These are phyloP conservation scores for Platismatia glauca DNA, from an alignment of 495 filamentous ascomycete species.

Conservation along the genomic window DNA sequence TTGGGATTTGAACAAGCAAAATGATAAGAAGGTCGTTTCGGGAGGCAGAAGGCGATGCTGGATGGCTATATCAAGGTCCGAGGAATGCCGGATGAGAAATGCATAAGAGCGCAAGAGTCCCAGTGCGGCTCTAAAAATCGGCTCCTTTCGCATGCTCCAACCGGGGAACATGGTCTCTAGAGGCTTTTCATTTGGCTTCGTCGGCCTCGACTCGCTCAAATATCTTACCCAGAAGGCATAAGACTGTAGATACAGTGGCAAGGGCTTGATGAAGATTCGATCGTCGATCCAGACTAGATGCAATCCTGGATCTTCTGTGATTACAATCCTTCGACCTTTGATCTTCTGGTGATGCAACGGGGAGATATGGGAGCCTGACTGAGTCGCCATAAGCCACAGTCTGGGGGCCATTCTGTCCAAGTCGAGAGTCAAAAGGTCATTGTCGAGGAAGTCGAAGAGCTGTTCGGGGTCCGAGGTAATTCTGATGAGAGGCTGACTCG, in stretches of 20 bases:
- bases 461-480: not conserved
- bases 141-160: too few species aligned
- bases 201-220: too few species aligned
- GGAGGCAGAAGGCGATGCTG: too few species aligned
- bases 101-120: too few species aligned
- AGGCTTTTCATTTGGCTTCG: too few species aligned
- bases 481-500: not conserved
- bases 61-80: too few species aligned
- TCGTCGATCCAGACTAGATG: slow-evolving; percentile 49
- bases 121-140: too few species aligned
- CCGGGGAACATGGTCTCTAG: too few species aligned
- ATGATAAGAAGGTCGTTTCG: too few species aligned
- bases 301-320: slow-evolving; percentile 40
- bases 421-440: not conserved
- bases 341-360: slow-evolving; percentile 37
- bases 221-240: slow-evolving; percentile 43
- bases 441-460: not conserved
- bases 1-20: too few species aligned
- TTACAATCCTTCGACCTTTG: slow-evolving; percentile 36
- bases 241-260: slow-evolving; percentile 43
- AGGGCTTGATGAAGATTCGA: slow-evolving; percentile 49
- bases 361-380: not conserved
- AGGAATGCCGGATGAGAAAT: too few species aligned
- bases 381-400: slow-evolving; percentile 4
- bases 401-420: slow-evolving; percentile 1